Evolutionary conservation across 495 filamentous ascomycete genomes (phyloP).

Genomic region (Evansstolkia leycettana): DNA sequence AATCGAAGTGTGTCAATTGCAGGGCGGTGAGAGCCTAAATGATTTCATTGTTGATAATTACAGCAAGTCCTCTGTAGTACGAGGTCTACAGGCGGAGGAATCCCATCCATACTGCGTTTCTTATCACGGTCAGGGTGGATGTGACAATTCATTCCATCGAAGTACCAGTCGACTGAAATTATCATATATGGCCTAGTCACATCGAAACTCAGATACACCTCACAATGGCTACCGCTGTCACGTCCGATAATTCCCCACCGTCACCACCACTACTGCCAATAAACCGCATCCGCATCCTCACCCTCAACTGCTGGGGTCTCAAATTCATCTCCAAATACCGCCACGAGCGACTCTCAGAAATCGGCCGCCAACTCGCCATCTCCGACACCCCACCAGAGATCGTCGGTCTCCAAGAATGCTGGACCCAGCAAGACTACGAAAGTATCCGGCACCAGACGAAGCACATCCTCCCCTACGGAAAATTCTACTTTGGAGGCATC

Average conservation of each 20-base stretch:
- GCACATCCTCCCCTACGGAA: slow-evolving; percentile 77
- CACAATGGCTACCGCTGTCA: too few species aligned
- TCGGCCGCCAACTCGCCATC: slow-evolving; percentile 61
- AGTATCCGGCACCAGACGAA: slow-evolving; percentile 64
- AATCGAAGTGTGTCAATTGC: too few species aligned
- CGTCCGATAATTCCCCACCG: slow-evolving; percentile 4
- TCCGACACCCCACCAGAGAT: slow-evolving; percentile 64
- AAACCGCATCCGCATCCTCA: slow-evolving; percentile 55
- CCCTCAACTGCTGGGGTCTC: slow-evolving; percentile 93
- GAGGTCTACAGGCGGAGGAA: too few species aligned
- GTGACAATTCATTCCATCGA: too few species aligned
- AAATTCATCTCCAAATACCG: slow-evolving; percentile 76
- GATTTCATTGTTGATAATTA: too few species aligned
- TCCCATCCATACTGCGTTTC: too few species aligned
- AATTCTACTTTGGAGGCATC: slow-evolving; percentile 84
- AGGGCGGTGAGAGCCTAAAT: too few species aligned
- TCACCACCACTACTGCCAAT: slow-evolving; percentile 7
- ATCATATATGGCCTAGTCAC: too few species aligned
- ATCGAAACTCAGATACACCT: too few species aligned
- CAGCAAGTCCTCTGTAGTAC: too few species aligned
- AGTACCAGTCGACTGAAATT: too few species aligned
- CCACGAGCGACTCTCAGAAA: slow-evolving; percentile 67
- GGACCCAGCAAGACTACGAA: slow-evolving; percentile 81
- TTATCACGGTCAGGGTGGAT: too few species aligned
- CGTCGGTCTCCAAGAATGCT: slow-evolving; percentile 92